phyloP scores from a whole-genome alignment of 176 grass and related monocot genomes.

The Tillandsia leiboldiana region DNA sequence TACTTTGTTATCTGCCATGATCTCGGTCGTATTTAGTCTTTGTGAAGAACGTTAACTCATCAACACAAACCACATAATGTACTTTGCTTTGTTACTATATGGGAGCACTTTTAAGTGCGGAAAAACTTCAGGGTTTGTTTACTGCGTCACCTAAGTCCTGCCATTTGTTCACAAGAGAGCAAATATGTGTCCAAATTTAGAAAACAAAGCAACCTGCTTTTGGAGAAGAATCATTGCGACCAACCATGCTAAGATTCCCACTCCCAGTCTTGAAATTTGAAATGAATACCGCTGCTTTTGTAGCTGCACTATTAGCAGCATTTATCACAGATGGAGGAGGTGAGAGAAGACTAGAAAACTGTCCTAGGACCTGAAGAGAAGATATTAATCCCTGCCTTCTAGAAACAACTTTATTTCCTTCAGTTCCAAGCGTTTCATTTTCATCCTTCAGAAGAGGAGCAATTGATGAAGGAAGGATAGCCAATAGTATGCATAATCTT shows the following conservation, averaged over 20 bases:
- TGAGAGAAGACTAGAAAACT: slow-evolving; percentile 74
- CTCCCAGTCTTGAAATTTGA: slow-evolving; percentile 32
- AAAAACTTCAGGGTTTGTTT: not conserved
- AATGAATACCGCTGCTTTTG: slow-evolving; percentile 72
- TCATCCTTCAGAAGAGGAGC: slow-evolving; percentile 70
- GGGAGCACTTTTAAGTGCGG: not conserved
- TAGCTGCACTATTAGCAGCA: slow-evolving; percentile 76
- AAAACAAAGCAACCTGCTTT: slow-evolving; percentile 41
- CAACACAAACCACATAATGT: no score
- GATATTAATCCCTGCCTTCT: slow-evolving; percentile 67
- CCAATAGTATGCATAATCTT: slow-evolving; percentile 75
- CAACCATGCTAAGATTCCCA: slow-evolving; percentile 37
- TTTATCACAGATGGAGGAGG: slow-evolving; percentile 69
- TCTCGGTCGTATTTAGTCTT: no score
- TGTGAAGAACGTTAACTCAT: no score
- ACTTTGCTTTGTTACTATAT: no score
- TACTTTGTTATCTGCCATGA: no score
- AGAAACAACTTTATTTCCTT: slow-evolving; percentile 42
- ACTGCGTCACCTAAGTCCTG: not conserved
- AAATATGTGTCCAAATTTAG: not conserved
- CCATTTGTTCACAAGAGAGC: not conserved
- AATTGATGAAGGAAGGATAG: slow-evolving; percentile 74
- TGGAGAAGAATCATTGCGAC: slow-evolving; percentile 32
- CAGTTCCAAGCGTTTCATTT: slow-evolving; percentile 22
- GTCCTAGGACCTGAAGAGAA: slow-evolving; percentile 77